Percentiles rank a stretch among this genome's conserved stretches.
These are phyloP conservation scores for Clitopilus hobsonii DNA, from an alignment of 768 basidiomycete genomes.

Conservation along the genomic window DNA sequence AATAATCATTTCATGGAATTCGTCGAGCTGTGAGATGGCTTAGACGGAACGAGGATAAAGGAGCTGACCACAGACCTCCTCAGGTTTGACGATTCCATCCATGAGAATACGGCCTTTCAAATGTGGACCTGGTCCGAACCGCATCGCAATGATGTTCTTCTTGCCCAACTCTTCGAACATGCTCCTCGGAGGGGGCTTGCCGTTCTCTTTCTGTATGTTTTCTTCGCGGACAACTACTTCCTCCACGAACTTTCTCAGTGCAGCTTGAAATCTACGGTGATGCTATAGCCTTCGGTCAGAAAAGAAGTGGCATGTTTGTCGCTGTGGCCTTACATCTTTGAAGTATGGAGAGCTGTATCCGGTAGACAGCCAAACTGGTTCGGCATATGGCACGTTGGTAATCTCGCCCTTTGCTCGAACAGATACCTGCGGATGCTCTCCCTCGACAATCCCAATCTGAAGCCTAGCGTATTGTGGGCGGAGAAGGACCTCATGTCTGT, in stretches of 20 bases:
- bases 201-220: slow-evolving; percentile 68
- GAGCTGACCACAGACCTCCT: slow-evolving; percentile 44
- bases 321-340: slow-evolving; percentile 53
- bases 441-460: slow-evolving; percentile 68
- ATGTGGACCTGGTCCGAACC: slow-evolving; percentile 83
- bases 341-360: slow-evolving; percentile 77
- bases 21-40: slow-evolving; percentile 48
- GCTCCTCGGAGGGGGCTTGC: slow-evolving; percentile 67
- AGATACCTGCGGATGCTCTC: slow-evolving; percentile 51
- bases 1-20: slow-evolving; percentile 79
- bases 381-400: slow-evolving; percentile 81
- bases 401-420: slow-evolving; percentile 49
- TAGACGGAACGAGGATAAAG: neutral
- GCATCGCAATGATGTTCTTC: slow-evolving; percentile 54
- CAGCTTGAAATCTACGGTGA: slow-evolving; percentile 56
- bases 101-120: slow-evolving; percentile 72
- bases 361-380: slow-evolving; percentile 73
- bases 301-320: slow-evolving; percentile 14
- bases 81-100: slow-evolving; percentile 70
- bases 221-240: slow-evolving; percentile 56
- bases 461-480: slow-evolving; percentile 72
- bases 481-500: slow-evolving; percentile 78
- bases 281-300: slow-evolving; percentile 28
- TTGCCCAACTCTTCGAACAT: slow-evolving; percentile 69
- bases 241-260: slow-evolving; percentile 67